phyloP scores from a whole-genome alignment of 2,329 filamentous ascomycete species.

The Fusarium musae region DNA sequence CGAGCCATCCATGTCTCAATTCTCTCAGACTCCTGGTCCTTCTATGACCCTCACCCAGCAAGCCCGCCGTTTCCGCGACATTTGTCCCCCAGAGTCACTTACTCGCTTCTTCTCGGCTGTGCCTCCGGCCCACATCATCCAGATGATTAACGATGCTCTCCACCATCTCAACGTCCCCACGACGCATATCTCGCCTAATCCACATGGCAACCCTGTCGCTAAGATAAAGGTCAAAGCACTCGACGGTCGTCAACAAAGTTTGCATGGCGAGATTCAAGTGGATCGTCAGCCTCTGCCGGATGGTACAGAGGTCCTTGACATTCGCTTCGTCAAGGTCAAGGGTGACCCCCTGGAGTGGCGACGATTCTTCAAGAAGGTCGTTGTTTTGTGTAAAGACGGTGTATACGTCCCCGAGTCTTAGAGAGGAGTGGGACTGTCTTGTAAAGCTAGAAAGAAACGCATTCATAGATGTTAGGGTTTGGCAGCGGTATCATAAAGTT shows the following conservation, averaged over 20 bases:
- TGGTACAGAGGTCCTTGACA: slow-evolving; percentile 76
- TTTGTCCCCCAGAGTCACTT: slow-evolving; percentile 86
- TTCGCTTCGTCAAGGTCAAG: slow-evolving; percentile 92
- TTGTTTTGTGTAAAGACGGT: slow-evolving; percentile 85
- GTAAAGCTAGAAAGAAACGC: slow-evolving; percentile 7
- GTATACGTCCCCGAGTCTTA: slow-evolving; percentile 68
- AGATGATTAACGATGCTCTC: slow-evolving; percentile 82
- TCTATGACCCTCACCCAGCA: slow-evolving; percentile 89
- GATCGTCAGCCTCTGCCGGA: slow-evolving; percentile 71
- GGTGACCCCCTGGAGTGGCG: slow-evolving; percentile 97
- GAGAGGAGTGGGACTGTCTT: slow-evolving; percentile 40
- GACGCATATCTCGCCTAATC: slow-evolving; percentile 58
- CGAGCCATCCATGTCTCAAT: slow-evolving; percentile 88
- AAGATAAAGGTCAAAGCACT: slow-evolving; percentile 79
- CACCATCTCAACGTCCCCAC: slow-evolving; percentile 87
- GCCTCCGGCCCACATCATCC: slow-evolving; percentile 77
- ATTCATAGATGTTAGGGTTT: background rate
- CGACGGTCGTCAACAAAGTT: slow-evolving; percentile 76
- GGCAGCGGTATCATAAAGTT: background rate
- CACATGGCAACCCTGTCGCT: slow-evolving; percentile 66
- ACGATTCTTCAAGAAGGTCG: slow-evolving; percentile 96
- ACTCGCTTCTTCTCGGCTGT: slow-evolving; percentile 93
- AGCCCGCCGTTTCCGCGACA: slow-evolving; percentile 88
- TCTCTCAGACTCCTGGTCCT: slow-evolving; percentile 80
- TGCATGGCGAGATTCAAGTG: slow-evolving; percentile 80